Conservation (phyloP, 2,329 filamentous ascomycete genomes). For the Seiridium unicorne region DNA sequence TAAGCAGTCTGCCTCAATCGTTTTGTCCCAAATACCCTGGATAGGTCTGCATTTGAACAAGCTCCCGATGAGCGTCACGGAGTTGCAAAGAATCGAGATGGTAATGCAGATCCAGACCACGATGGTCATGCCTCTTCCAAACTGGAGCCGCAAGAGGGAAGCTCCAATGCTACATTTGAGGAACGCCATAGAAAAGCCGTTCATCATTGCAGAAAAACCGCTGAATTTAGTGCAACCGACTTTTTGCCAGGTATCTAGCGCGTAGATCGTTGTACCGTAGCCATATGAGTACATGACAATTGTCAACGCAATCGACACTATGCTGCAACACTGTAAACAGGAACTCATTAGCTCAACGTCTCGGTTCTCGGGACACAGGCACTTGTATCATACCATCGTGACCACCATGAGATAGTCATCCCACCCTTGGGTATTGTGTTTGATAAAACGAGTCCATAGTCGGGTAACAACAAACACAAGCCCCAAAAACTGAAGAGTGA, state of each 20-base stretch:
- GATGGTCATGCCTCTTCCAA: not conserved
- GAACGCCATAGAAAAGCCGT: not conserved
- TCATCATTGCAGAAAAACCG: not conserved
- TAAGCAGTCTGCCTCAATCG: not conserved
- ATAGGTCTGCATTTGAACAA: not conserved
- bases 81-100: not conserved
- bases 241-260: not conserved
- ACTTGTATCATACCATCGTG: not conserved
- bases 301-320: too few relatives aligned
- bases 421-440: not conserved
- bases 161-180: not conserved
- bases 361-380: not conserved
- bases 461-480: not conserved
- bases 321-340: too few relatives aligned
- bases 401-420: not conserved
- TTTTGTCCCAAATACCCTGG: not conserved
- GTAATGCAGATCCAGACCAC: not conserved
- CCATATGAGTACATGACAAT: too few relatives aligned
- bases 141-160: not conserved
- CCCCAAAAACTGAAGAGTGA: not conserved
- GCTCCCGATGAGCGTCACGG: not conserved
- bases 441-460: not conserved
- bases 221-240: not conserved
- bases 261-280: not conserved
- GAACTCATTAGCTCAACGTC: too few relatives aligned